A percentile compares a stretch with the other conserved stretches of the same genome.
Conservation (phyloP, 768 basidiomycete species). For the Lactarius akahatsu region DNA sequence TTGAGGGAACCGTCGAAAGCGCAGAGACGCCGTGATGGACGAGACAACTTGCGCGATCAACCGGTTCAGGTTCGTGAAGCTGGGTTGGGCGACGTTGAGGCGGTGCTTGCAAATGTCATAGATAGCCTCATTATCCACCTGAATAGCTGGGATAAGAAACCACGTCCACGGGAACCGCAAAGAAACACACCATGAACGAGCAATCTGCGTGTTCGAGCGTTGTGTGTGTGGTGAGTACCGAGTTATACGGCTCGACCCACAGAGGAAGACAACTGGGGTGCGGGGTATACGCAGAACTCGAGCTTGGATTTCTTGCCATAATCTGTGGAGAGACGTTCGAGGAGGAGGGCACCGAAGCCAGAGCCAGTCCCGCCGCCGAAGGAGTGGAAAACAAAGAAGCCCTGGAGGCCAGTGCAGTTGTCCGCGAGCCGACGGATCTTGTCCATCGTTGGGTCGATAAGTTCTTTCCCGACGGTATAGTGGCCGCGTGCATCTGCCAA, state of each 20-base stretch:
- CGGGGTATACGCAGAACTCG: slow-evolving; percentile 96
- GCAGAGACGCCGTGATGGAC: slow-evolving; percentile 93
- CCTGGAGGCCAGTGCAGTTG: slow-evolving; percentile 95
- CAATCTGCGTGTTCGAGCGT: slow-evolving; percentile 99
- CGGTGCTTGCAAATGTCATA: slow-evolving; percentile 99
- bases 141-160: not conserved
- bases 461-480: slow-evolving; percentile 98
- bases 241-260: slow-evolving; percentile 99
- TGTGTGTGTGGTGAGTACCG: slow-evolving; percentile 94
- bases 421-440: slow-evolving; percentile 92
- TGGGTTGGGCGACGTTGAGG: slow-evolving; percentile 78
- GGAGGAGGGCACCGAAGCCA: slow-evolving; percentile 93
- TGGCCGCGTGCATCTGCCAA: slow-evolving; percentile 90
- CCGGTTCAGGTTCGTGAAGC: slow-evolving; percentile 92
- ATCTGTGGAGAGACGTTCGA: slow-evolving; percentile 94
- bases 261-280: slow-evolving; percentile 88
- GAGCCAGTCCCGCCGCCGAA: slow-evolving; percentile 99
- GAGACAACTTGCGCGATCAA: slow-evolving; percentile 99
- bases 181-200: slow-evolving; percentile 84
- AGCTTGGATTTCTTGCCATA: slow-evolving; percentile 99
- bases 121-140: slow-evolving; percentile 99
- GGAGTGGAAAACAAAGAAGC: slow-evolving; percentile 99
- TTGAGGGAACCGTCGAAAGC: slow-evolving; percentile 97
- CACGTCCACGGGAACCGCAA: not conserved
- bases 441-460: slow-evolving; percentile 95